These are phyloP conservation scores for Aspergillus puulaauensis DNA, from an alignment of 2,329 filamentous ascomycete genomes.

Conservation along the genomic window DNA sequence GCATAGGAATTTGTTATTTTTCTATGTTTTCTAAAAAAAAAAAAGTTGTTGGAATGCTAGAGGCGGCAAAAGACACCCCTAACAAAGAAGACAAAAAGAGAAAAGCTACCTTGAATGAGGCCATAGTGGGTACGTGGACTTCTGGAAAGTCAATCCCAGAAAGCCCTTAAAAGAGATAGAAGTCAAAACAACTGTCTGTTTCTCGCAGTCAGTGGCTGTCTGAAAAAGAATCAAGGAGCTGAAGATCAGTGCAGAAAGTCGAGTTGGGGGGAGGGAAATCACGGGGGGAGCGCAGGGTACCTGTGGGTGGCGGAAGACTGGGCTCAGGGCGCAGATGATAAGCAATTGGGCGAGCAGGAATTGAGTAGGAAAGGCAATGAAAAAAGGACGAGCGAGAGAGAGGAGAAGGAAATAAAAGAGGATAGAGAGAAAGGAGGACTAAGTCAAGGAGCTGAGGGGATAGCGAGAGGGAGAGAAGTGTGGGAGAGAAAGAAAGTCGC, in stretches of 20 bases:
- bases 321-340: constrained; percentile 12
- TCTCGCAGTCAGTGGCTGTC: not conserved
- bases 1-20: not conserved
- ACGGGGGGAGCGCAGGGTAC: constrained; percentile 12
- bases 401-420: constrained; percentile 5
- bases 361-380: constrained; percentile 8
- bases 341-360: constrained; percentile 10
- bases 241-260: not conserved
- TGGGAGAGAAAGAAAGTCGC: constrained; percentile 12
- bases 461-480: constrained; percentile 22
- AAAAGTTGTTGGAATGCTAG: not conserved
- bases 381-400: constrained; percentile 10
- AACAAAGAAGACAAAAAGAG: constrained; percentile 7
- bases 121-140: constrained; percentile 33
- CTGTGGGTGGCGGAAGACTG: constrained; percentile 12
- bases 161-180: constrained; percentile 17
- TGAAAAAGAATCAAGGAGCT: not conserved
- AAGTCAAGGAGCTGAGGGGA: constrained; percentile 18
- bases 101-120: constrained; percentile 41
- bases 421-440: constrained; percentile 10
- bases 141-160: constrained; percentile 30
- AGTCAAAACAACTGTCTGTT: constrained; percentile 12
- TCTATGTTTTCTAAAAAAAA: not conserved
- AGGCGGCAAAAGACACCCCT: constrained; percentile 3
- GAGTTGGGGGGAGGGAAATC: constrained; percentile 8